A percentile compares a stretch with the other conserved stretches of the same genome.
These are phyloP conservation scores for Auriscalpium microsporum DNA, from an alignment of 768 basidiomycete species.

Conservation along the genomic window DNA sequence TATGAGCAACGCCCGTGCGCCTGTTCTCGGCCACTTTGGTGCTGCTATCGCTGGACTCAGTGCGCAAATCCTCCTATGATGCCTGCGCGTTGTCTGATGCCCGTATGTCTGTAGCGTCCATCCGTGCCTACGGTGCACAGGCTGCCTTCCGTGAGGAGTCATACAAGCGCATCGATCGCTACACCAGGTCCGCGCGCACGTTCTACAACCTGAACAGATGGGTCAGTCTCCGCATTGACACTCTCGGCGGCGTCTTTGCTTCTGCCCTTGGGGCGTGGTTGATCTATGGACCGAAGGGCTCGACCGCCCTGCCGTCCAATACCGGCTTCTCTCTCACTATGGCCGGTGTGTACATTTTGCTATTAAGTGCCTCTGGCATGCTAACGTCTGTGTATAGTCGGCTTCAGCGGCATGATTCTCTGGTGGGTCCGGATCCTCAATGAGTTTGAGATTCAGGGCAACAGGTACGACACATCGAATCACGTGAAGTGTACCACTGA, in stretches of 20 bases:
- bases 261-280: conserved; percentile 43
- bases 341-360: conserved; percentile 31
- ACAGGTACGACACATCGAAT: conserved; percentile 16
- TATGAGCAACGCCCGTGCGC: conserved; percentile 42
- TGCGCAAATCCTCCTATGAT: conserved; percentile 12
- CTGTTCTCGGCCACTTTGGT: conserved; percentile 42
- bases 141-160: conserved; percentile 34
- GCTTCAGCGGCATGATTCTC: conserved; percentile 48
- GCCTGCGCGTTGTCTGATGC: not conserved
- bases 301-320: conserved; percentile 26
- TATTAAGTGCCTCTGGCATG: too few species aligned
- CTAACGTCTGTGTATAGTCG: conserved; percentile 24
- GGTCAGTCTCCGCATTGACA: conserved; percentile 48
- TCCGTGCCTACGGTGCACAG: conserved; percentile 50
- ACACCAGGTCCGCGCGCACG: conserved; percentile 30
- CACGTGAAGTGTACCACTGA: not conserved
- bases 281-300: conserved; percentile 35
- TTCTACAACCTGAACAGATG: conserved; percentile 47
- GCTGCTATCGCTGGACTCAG: conserved; percentile 44
- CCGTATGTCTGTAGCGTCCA: conserved; percentile 26
- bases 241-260: conserved; percentile 43
- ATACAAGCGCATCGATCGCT: conserved; percentile 38
- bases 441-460: conserved; percentile 32
- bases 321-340: conserved; percentile 34
- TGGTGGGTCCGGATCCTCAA: conserved; percentile 39